These are phyloP conservation scores for Prunus mume DNA, from an alignment of 306 rosid genomes.

Conservation along the genomic window DNA sequence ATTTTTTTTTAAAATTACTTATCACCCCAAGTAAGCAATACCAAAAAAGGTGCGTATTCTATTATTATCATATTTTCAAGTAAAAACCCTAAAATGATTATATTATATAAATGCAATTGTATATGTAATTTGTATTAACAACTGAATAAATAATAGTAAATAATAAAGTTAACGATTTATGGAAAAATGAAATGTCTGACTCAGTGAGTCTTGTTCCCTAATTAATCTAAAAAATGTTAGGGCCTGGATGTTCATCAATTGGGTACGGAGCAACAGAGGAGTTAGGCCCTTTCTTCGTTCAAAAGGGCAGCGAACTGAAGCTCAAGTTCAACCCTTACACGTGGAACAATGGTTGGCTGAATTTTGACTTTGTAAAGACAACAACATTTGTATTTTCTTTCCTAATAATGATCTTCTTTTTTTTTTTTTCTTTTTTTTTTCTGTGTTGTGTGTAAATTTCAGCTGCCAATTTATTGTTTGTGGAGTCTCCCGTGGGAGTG, in stretches of 20 bases:
- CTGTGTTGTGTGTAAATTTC: neutral
- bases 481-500: slow-evolving; percentile 86
- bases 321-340: slow-evolving; percentile 71
- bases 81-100: too few species aligned
- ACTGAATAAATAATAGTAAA: too few species aligned
- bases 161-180: too few species aligned
- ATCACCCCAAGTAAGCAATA: too few species aligned
- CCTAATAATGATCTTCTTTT: too few species aligned
- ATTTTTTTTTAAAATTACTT: too few species aligned
- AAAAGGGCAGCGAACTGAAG: slow-evolving; percentile 55
- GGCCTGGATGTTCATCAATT: slow-evolving; percentile 88
- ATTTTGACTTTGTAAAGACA: neutral
- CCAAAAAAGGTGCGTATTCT: neutral
- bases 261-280: slow-evolving; percentile 88
- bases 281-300: slow-evolving; percentile 86
- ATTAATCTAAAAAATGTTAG: slow-evolving; percentile 10
- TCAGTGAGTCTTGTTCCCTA: too few species aligned
- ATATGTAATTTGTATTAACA: too few species aligned
- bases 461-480: slow-evolving; percentile 72
- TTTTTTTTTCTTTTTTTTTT: neutral
- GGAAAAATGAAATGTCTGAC: too few species aligned
- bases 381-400: neutral
- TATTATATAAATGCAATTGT: too few species aligned
- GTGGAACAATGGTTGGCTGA: slow-evolving; percentile 58
- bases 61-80: neutral